Conservation (phyloP, 345 rosid genomes). For the Cardamine resedifolia region DNA sequence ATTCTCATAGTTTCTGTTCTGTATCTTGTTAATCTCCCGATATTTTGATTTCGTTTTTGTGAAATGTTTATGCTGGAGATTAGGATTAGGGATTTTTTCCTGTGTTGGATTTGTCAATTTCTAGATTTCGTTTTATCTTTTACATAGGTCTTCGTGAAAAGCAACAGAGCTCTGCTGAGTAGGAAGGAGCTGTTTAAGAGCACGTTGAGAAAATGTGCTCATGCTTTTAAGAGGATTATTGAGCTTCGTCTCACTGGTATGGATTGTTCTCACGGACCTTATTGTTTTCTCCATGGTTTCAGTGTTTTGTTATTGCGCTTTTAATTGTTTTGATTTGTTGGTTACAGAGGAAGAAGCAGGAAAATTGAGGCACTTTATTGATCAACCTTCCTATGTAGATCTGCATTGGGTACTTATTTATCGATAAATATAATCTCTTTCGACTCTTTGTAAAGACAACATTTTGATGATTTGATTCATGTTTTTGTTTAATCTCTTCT, state of each 20-base stretch:
- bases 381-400: slow-evolving; percentile 86
- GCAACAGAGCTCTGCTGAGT: slow-evolving; percentile 58
- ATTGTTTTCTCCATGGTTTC: not conserved
- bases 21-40: not conserved
- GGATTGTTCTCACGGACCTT: not conserved
- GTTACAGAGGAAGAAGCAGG: slow-evolving; percentile 85
- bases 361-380: slow-evolving; percentile 64
- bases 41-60: not conserved
- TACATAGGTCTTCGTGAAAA: slow-evolving; percentile 83
- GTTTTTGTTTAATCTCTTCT: not conserved
- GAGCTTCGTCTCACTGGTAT: slow-evolving; percentile 88
- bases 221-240: slow-evolving; percentile 81
- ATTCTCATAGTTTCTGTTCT: not conserved
- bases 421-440: not conserved
- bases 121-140: not conserved
- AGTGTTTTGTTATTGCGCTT: not conserved
- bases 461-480: slow-evolving; percentile 6
- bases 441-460: not conserved
- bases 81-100: slow-evolving; percentile 13
- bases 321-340: not conserved
- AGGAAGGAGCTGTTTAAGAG: slow-evolving; percentile 96
- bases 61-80: not conserved
- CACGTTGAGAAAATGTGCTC: slow-evolving; percentile 76
- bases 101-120: slow-evolving; percentile 15
- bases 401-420: slow-evolving; percentile 81